These are phyloP conservation scores for Paxillus involutus DNA, from an alignment of 768 basidiomycete genomes.

Conservation along the genomic window DNA sequence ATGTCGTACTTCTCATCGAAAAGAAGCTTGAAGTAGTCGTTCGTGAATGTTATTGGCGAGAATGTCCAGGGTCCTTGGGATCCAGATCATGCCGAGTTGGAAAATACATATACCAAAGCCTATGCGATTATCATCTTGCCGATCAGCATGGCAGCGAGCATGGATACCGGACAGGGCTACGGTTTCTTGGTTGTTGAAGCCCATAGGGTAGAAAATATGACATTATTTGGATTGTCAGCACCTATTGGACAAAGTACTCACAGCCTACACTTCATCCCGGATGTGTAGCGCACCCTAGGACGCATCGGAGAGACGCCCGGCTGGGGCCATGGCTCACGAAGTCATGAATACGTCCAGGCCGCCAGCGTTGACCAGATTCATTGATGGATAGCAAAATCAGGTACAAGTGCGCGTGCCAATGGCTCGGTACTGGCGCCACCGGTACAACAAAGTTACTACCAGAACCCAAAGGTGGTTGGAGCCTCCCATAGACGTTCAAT, in stretches of 20 bases:
- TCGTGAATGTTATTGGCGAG: conserved; percentile 85
- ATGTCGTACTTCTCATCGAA: conserved; percentile 73
- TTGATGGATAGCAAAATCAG: not conserved
- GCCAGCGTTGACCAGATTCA: conserved; percentile 47
- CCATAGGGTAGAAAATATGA: conserved; percentile 75
- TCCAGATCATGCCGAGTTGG: conserved; percentile 23
- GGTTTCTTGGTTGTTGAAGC: conserved; percentile 96
- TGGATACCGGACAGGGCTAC: conserved; percentile 94
- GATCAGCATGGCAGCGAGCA: conserved; percentile 88
- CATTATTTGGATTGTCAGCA: not conserved
- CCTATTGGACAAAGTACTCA: not conserved
- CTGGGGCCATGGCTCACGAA: conserved; percentile 72
- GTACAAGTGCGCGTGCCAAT: not conserved
- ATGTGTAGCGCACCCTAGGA: conserved; percentile 84
- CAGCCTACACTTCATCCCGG: conserved; percentile 50
- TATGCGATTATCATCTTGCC: conserved; percentile 40
- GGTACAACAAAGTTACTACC: conserved; percentile 42
- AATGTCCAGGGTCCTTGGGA: conserved; percentile 95
- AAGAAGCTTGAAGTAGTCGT: conserved; percentile 84
- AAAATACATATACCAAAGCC: not conserved
- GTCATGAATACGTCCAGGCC: conserved; percentile 91
- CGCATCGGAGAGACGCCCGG: conserved; percentile 87
- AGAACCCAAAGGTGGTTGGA: conserved; percentile 51
- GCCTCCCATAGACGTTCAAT: no score
- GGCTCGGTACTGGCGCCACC: not conserved